phyloP scores from a whole-genome alignment of 306 rosid species.

The Lotus japonicus region DNA sequence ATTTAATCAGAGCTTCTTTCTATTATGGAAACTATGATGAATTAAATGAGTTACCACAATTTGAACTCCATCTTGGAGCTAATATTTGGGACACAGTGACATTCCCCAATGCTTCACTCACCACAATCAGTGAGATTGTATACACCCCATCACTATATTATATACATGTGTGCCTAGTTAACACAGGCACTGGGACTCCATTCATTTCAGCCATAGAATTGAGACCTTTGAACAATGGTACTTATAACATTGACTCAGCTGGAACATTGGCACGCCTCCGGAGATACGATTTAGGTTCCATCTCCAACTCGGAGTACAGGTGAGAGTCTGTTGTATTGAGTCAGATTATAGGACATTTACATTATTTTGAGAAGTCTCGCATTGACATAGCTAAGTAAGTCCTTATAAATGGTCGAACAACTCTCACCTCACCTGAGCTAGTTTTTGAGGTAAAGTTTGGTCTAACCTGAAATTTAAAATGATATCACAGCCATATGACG shows the following conservation, averaged over 20 bases:
- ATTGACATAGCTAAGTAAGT: too few relatives aligned
- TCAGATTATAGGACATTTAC: too few relatives aligned
- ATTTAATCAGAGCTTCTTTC: constrained; percentile 34
- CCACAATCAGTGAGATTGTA: constrained; percentile 20
- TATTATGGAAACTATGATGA: constrained; percentile 45
- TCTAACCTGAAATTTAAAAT: too few relatives aligned
- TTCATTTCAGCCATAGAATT: constrained; percentile 46
- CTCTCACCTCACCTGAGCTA: too few relatives aligned
- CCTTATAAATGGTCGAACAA: too few relatives aligned
- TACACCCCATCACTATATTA: constrained; percentile 27
- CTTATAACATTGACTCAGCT: constrained; percentile 1
- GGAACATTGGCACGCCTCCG: neutral
- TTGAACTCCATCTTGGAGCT: constrained; percentile 44
- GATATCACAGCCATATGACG: too few relatives aligned
- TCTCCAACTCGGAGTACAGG: neutral
- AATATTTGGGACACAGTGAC: constrained; percentile 31
- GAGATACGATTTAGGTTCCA: constrained; percentile 27
- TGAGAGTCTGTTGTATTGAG: too few relatives aligned
- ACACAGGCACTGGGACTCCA: constrained; percentile 38
- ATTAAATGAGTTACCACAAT: constrained; percentile 22
- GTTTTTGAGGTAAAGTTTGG: too few relatives aligned
- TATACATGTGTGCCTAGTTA: constrained; percentile 36
- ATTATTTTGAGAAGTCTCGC: too few relatives aligned
- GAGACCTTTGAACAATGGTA: constrained; percentile 19
- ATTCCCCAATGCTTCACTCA: neutral